Evolutionary conservation across 106 monocot genomes (phyloP).

Genomic region (Dioscorea alata): DNA sequence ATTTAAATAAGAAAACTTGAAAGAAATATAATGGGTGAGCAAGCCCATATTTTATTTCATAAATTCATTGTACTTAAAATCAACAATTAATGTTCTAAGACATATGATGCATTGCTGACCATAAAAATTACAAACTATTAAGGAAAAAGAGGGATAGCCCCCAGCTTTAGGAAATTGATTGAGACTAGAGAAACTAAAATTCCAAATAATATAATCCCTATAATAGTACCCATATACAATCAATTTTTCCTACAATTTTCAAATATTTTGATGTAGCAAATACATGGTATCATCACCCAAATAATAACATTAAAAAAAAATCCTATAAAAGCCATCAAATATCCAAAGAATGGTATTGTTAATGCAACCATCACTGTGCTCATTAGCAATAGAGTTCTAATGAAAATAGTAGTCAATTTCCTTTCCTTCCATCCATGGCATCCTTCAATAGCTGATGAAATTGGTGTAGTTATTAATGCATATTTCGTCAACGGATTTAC

Average conservation of each 20-base stretch:
- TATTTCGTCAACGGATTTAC: slow-evolving; percentile 34
- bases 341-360: slow-evolving; percentile 46
- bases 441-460: slow-evolving; percentile 27
- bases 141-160: too few relatives aligned
- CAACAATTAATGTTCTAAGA: too few relatives aligned
- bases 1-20: too few relatives aligned
- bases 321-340: slow-evolving; percentile 42
- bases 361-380: slow-evolving; percentile 36
- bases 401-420: slow-evolving; percentile 5
- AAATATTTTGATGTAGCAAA: slow-evolving; percentile 33
- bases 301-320: slow-evolving; percentile 34
- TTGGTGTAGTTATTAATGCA: slow-evolving; percentile 18
- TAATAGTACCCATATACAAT: too few relatives aligned
- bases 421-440: not conserved
- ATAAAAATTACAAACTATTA: too few relatives aligned
- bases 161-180: too few relatives aligned
- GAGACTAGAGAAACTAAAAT: too few relatives aligned
- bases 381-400: slow-evolving; percentile 32
- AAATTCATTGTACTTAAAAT: too few relatives aligned
- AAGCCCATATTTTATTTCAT: too few relatives aligned
- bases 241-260: not conserved
- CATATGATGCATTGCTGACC: too few relatives aligned
- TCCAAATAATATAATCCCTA: too few relatives aligned
- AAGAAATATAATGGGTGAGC: too few relatives aligned
- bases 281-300: slow-evolving; percentile 35